Base-by-base conservation (phyloP, 1,284 basidiomycete species). In the Tylopilus orsonianus region DNA sequence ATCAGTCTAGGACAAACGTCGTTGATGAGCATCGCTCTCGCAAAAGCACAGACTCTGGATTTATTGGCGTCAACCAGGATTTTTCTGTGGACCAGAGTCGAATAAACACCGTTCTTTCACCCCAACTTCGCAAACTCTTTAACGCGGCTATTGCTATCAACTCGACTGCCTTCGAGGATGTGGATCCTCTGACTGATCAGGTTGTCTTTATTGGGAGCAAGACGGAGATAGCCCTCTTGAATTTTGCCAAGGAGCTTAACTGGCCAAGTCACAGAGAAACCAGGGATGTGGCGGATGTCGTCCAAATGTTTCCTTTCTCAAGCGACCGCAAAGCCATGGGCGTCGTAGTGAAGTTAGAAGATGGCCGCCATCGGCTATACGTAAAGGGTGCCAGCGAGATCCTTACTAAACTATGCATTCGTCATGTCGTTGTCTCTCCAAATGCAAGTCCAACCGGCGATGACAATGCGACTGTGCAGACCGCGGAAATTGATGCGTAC, bases 251-350 rank as follows among this genome's bases (percentile, higher is more conserved):
- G 73, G 83, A 91, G 44, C 81, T 91, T 40, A 74, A 78, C 7
- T 99, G 96, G 95, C 71, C 74, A 8, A 74, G 87, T 59, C 96
- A 92, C 74, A 81, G 77, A 61, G 62, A 75, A 43, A 81, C 80
- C 9, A 79, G 95, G 35, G 85, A 90, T 12, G 58, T 62, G 5
- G 87, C 88, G 23, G 68, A 82, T 18, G 69, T 95, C 37, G 74
- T 93, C 5, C 93, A 96, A 71, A 87, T 96, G 85, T 83, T 97
- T 43, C 96, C 97, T 1, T 98, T 99, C 75, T 92, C 90, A 23
- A 95, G 91, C 57, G 87, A 94, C 58, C 85, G 93, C 58, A 99
- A 99, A 75, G 86, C 92, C 8, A 98, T 98, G 94, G 96, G 90
- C 54, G 90, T 93, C 47, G 92, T 97, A 19, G 78, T 97, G 53